phyloP scores from a whole-genome alignment of 176 grass and related monocot species.

The Poa pratensis region DNA sequence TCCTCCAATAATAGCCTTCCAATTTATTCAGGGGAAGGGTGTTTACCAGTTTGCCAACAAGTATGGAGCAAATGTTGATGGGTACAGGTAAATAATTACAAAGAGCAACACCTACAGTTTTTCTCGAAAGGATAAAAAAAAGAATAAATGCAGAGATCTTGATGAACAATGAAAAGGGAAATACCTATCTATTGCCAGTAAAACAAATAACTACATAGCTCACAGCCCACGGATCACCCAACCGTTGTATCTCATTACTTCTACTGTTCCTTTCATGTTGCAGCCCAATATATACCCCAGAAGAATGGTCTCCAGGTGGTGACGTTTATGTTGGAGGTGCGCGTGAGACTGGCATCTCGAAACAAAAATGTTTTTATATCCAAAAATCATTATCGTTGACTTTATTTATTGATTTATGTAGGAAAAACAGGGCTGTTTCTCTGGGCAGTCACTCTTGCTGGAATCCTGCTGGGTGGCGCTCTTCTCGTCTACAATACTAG shows the following conservation, averaged over 20 bases:
- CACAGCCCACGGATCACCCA: background rate
- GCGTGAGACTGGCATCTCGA: conserved; percentile 40
- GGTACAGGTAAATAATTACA: conserved; percentile 50
- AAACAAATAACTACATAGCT: background rate
- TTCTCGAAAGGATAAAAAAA: background rate
- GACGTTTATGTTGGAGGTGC: conserved; percentile 86
- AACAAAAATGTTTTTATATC: background rate
- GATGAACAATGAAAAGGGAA: conserved; percentile 22
- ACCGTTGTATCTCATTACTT: background rate
- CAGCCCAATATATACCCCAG: conserved; percentile 80
- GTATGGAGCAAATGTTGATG: conserved; percentile 93
- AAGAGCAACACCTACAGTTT: background rate
- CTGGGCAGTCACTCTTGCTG: conserved; percentile 79
- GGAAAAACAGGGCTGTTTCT: conserved; percentile 85
- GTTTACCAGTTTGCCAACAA: conserved; percentile 81
- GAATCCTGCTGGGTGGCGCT: conserved; percentile 74
- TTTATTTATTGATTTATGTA: conserved; percentile 47
- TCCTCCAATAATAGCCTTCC: background rate
- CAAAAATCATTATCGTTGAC: background rate
- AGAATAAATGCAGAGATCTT: background rate
- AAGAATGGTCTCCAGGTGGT: conserved; percentile 76
- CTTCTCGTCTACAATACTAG: conserved; percentile 93
- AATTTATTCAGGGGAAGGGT: conserved; percentile 68
- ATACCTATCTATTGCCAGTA: background rate
- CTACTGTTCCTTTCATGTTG: background rate